Percentiles rank a stretch among this genome's conserved stretches.
These are phyloP conservation scores for Allium sativum DNA, from an alignment of 106 monocot genomes.

Conservation along the genomic window DNA sequence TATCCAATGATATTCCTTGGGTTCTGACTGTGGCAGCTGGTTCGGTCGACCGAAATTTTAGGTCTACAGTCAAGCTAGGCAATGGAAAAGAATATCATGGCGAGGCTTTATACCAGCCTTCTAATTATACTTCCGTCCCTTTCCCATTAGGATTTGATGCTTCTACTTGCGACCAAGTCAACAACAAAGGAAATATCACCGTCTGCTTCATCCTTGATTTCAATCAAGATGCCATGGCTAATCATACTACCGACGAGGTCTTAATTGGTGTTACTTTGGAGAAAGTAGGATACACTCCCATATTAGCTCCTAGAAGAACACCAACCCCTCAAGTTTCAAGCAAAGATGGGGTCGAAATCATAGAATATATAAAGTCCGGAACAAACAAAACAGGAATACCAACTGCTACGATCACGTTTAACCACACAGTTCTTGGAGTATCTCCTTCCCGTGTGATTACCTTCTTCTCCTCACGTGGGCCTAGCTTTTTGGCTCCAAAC, in stretches of 20 bases:
- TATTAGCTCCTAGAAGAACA: too few relatives aligned
- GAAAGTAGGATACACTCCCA: too few relatives aligned
- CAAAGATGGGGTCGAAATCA: too few relatives aligned
- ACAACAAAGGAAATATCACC: too few relatives aligned
- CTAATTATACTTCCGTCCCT: neutral
- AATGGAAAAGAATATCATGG: conserved; percentile 12
- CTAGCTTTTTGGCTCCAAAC: neutral
- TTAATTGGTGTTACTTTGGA: too few relatives aligned
- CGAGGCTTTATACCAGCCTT: conserved; percentile 24
- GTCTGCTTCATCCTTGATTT: too few relatives aligned
- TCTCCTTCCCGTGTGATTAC: conserved; percentile 15
- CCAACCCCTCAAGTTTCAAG: too few relatives aligned
- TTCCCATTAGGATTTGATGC: neutral
- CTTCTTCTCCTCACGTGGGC: conserved; percentile 34
- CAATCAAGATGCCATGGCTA: too few relatives aligned
- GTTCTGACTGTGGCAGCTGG: conserved; percentile 44
- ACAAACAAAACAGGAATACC: neutral
- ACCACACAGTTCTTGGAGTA: conserved; percentile 4
- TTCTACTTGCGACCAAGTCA: too few relatives aligned
- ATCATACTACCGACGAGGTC: too few relatives aligned
- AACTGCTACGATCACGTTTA: conserved; percentile 10
- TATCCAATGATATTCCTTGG: conserved; percentile 49
- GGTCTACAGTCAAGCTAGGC: conserved; percentile 19
- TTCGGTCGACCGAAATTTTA: conserved; percentile 20
- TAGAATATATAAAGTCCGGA: too few relatives aligned